Conservation (phyloP, 495 filamentous ascomycete species). For the Penicillium verhagenii region DNA sequence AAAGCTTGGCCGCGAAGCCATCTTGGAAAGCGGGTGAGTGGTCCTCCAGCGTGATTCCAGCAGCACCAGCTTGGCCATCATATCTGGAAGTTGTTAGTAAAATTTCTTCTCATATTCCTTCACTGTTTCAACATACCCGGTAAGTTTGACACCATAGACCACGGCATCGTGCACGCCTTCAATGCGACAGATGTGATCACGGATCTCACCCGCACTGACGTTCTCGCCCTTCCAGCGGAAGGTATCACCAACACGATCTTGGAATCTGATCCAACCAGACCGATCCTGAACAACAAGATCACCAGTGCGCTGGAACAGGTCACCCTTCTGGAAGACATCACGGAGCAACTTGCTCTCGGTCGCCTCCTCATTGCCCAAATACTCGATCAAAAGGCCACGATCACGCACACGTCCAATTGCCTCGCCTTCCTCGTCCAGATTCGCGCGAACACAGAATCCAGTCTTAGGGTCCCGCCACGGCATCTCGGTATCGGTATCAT, state of each 20-base stretch:
- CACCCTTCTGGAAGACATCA: conserved; percentile 76
- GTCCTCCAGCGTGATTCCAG: conserved; percentile 47
- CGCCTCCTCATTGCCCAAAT: conserved; percentile 71
- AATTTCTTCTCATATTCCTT: background rate
- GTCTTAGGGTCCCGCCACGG: conserved; percentile 70
- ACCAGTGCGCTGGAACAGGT: conserved; percentile 82
- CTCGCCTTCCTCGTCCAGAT: conserved; percentile 71
- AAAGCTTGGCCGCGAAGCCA: conserved; percentile 37
- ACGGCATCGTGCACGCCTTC: conserved; percentile 48
- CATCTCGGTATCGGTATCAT: conserved; percentile 69
- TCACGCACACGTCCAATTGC: conserved; percentile 68
- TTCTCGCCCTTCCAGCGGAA: conserved; percentile 97
- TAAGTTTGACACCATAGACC: conserved; percentile 50
- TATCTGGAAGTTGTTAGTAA: conserved; percentile 31
- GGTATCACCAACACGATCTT: conserved; percentile 90
- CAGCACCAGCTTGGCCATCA: conserved; percentile 53
- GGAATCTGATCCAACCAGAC: conserved; percentile 75
- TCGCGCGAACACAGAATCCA: conserved; percentile 64
- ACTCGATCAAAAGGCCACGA: conserved; percentile 70
- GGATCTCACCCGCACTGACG: conserved; percentile 73
- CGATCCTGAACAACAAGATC: conserved; percentile 72
- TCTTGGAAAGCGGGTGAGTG: conserved; percentile 28
- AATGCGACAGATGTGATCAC: conserved; percentile 49
- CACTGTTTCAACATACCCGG: conserved; percentile 27
- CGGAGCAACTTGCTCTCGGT: conserved; percentile 76